Base-by-base conservation (phyloP, 495 filamentous ascomycete genomes). In the Xylaria scruposa region DNA sequence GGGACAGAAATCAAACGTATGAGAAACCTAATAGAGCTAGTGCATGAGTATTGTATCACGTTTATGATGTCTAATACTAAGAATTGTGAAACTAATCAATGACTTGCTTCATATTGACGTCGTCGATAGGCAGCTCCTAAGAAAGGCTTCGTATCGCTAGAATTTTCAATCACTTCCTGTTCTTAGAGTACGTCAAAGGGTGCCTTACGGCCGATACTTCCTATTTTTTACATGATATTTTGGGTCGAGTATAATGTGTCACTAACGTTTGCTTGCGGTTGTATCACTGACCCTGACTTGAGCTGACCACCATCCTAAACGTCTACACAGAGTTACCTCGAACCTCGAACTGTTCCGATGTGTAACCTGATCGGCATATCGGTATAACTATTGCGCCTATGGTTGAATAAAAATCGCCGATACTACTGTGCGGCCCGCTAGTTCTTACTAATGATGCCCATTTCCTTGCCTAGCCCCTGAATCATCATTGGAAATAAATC, bases 401-500 rank as follows among this genome's bases (percentile, higher is more conserved):
- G 12, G 59, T n/a, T 36, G 49, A 64, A 24, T 56, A 7, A 15
- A 58, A 64, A 59, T 13, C 68, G 60, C 68, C 68, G 36, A 54
- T 64, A 31, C 61, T 24, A 64, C 68, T 21, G 9, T n/a, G 46
- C 9, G 26, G 56, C n/a, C 24, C 12, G 21, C 61, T 54, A 70
- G 68, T 44, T 56, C 59, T 51, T 70, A 64, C 60, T 56, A 67
- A 49, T 9, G 44, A 42, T 67, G 9, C 12, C 36, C 19, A 7
- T 33, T 31, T 56, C n/a, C 49, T 40, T 54, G 9, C 36, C 8
- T 29, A 15, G 17, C 65, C 47, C 47, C 65, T 56, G 65, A 67
- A 29, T 44, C 44, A 29, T 29, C 38, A 15, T 19, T 53, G 31
- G 8, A 21, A 33, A 17, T 40, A 9, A 53, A 54, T 8, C 47